Percentiles rank a stretch among this genome's conserved stretches.
Conservation (phyloP, 1,284 basidiomycete species). For the Marasmius tenuissimus region DNA sequence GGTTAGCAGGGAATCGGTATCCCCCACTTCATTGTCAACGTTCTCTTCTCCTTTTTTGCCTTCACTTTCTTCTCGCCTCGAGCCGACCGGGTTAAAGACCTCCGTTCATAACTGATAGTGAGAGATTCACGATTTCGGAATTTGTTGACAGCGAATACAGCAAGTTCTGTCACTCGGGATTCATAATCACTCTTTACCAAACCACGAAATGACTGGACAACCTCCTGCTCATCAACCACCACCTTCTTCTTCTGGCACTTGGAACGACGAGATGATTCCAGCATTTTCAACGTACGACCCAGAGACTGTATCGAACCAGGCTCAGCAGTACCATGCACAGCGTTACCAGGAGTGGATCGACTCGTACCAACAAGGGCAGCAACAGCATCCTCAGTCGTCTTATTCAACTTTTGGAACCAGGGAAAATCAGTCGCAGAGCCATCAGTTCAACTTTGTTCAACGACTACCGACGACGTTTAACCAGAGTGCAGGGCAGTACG, state of each 20-base stretch:
- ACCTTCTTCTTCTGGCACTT: neutral
- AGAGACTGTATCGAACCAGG: slow-evolving; percentile 15
- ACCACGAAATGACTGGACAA: neutral
- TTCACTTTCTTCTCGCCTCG: no score
- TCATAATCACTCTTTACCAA: neutral
- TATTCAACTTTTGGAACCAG: neutral
- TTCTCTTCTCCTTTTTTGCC: no score
- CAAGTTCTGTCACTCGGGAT: neutral
- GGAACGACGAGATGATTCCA: slow-evolving; percentile 16
- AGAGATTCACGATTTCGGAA: neutral
- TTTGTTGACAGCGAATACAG: neutral
- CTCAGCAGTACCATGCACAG: slow-evolving; percentile 25
- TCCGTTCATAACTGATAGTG: neutral
- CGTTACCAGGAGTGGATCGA: slow-evolving; percentile 43
- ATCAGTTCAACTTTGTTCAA: slow-evolving; percentile 10
- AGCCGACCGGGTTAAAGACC: neutral
- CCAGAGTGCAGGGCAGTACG: neutral
- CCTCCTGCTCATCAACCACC: neutral
- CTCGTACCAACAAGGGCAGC: slow-evolving; percentile 27
- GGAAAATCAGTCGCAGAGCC: neutral
- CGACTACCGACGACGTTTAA: neutral
- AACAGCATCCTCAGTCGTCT: slow-evolving; percentile 17
- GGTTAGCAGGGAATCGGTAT: no score
- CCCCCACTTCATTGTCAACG: no score
- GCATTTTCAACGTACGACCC: slow-evolving; percentile 39